A percentile compares a stretch with the other conserved stretches of the same genome.
phyloP scores from a whole-genome alignment of 2,329 filamentous ascomycete genomes.

The Macrophomina phaseolina region DNA sequence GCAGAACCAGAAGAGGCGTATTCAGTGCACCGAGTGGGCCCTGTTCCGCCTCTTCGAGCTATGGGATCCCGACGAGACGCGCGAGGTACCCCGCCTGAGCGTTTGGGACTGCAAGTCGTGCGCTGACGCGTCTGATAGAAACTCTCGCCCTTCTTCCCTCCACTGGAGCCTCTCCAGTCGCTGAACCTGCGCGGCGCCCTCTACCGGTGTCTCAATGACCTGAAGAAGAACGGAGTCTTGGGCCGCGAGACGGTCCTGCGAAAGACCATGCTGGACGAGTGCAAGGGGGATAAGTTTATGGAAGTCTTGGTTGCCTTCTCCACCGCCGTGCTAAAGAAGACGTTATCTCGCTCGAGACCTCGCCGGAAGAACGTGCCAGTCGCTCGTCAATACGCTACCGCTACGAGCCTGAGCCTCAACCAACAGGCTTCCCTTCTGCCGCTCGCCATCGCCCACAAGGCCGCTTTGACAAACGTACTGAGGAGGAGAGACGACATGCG shows the following conservation, averaged over 20 bases:
- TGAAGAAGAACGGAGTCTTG: constrained; percentile 86
- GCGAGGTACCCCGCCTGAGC: constrained; percentile 61
- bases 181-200: constrained; percentile 86
- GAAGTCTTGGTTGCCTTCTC: constrained; percentile 87
- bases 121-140: constrained; percentile 61
- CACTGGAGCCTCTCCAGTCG: constrained; percentile 87
- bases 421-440: constrained; percentile 59
- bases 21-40: constrained; percentile 86
- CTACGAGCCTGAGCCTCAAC: constrained; percentile 38
- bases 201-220: constrained; percentile 77
- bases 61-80: constrained; percentile 79
- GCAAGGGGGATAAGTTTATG: constrained; percentile 87
- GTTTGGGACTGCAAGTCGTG: neutral
- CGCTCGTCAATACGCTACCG: constrained; percentile 58
- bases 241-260: constrained; percentile 80
- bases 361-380: constrained; percentile 48
- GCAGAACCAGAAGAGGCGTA: constrained; percentile 80
- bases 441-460: constrained; percentile 75
- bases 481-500: constrained; percentile 65
- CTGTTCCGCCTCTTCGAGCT: constrained; percentile 85
- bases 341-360: constrained; percentile 59
- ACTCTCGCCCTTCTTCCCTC: constrained; percentile 87
- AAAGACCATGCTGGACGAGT: constrained; percentile 97
- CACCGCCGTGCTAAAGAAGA: constrained; percentile 77
- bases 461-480: constrained; percentile 65